phyloP scores from a whole-genome alignment of 2,329 filamentous ascomycete genomes.

The Phialophora macrospora region DNA sequence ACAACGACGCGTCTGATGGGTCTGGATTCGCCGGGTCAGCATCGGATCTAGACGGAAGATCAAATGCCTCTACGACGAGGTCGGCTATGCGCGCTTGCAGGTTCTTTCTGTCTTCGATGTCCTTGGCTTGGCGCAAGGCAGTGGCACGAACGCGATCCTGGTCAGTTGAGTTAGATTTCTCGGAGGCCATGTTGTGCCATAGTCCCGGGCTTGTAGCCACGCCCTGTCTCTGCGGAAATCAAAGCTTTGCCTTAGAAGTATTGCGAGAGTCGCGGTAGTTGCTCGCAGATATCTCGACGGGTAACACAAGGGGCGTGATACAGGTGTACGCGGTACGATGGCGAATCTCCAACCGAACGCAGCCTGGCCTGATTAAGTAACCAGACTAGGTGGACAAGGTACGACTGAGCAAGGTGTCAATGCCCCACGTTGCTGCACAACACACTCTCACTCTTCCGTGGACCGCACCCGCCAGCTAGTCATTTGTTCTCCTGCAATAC shows the following conservation, averaged over 20 bases:
- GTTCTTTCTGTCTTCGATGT: constrained; percentile 81
- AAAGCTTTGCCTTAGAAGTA: not conserved
- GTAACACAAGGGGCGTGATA: not conserved
- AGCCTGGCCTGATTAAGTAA: constrained; percentile 19
- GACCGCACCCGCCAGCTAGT: constrained; percentile 7
- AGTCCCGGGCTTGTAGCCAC: not conserved
- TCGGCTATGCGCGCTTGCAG: constrained; percentile 75
- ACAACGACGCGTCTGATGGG: constrained; percentile 64
- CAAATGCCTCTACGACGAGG: constrained; percentile 72
- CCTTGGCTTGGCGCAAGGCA: constrained; percentile 79
- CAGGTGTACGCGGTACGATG: not conserved
- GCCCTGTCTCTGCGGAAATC: not conserved
- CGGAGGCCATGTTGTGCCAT: constrained; percentile 27
- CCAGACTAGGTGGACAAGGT: constrained; percentile 8
- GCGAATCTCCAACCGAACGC: constrained; percentile 9
- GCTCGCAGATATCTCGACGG: not conserved
- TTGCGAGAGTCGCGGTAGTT: not conserved
- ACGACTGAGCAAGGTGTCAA: not conserved
- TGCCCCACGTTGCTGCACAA: constrained; percentile 19
- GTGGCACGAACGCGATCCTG: constrained; percentile 58
- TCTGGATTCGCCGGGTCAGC: constrained; percentile 60
- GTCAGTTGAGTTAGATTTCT: constrained; percentile 14
- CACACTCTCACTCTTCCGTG: constrained; percentile 1
- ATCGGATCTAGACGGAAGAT: constrained; percentile 59
- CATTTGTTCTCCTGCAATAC: not conserved